Evolutionary conservation across 352 stramenopile species (phyloP), one percentile per base, ranked within the genome.

Genomic region (Halophytophthora polymorphica): DNA sequence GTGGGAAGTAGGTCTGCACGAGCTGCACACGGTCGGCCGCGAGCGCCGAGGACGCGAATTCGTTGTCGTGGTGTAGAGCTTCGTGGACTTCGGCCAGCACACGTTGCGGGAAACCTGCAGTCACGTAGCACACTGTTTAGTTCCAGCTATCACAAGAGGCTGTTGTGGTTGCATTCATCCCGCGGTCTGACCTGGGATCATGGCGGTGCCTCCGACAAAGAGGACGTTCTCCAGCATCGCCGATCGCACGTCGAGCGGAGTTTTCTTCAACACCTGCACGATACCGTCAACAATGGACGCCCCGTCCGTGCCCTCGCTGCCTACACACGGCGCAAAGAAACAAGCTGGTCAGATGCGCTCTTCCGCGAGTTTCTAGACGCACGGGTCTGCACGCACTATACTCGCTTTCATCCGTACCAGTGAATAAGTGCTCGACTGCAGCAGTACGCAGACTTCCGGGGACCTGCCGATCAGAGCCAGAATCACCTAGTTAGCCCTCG

Each of bases 201-300:
- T 95, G 31, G 74, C 66, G 2, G 71, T 75, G 35, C 84, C 84
- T 22, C 84, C 84, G 19, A 92, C 58, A 13, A 90, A 64, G 6
- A 95, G 50, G n/a, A 95, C 34, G 47, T 88, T 93, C 40, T 81
- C 67, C n/a, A 86, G 56, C 66, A 90, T 74, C 12, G 78, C 65
- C 0, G 62, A 59, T 36, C 80, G 71, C 19, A 88, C 66, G 47
- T 95, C 84, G 23, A 95, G 46, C 0, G 84, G 82, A 0, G 72
- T 39, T 36, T 77, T 84, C 42, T 77, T 73, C 2, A 88, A 42
- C 4, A 86, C 31, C 10, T 86, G 62, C 40, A 74, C 35, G 21
- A 95, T 61, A 14, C 64, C 76, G 15, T 72, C 69, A 10, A 86
- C 64, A 38, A 95, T 73, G 0, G 76, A 90, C 10, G 45, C 59